phyloP scores from a whole-genome alignment of 2,329 filamentous ascomycete genomes.

The Xylariaceae sp. region DNA sequence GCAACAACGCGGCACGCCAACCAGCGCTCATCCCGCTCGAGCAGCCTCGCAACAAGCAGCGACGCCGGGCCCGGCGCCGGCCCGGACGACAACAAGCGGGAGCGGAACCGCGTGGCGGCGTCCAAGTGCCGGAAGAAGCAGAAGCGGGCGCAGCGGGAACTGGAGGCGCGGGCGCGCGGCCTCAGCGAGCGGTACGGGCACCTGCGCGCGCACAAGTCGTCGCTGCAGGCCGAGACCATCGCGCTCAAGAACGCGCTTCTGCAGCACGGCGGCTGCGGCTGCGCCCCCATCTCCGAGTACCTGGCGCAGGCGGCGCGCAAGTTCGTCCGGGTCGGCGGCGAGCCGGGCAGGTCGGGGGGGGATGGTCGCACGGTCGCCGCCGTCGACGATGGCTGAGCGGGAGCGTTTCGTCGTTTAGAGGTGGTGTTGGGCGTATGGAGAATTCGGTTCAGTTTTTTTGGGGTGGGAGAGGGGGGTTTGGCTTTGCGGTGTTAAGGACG shows the following conservation, averaged over 20 bases:
- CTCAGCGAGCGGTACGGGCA: constrained; percentile 17
- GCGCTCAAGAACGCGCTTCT: constrained; percentile 19
- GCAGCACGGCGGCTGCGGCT: constrained; percentile 17
- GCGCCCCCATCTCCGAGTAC: constrained; percentile 16
- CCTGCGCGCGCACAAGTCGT: constrained; percentile 13
- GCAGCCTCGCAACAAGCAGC: constrained; percentile 10
- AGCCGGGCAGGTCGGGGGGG: neutral
- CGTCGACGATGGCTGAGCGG: too few relatives aligned
- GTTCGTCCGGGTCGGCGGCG: constrained; percentile 1
- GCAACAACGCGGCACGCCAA: neutral
- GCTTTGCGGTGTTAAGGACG: too few relatives aligned
- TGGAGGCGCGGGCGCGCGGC: constrained; percentile 12
- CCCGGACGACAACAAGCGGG: constrained; percentile 20
- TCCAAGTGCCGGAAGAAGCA: constrained; percentile 25
- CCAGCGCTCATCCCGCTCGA: constrained; percentile 16
- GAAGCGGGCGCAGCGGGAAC: constrained; percentile 16
- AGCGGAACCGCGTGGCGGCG: constrained; percentile 22
- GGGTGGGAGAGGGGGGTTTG: too few relatives aligned
- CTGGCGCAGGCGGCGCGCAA: constrained; percentile 13
- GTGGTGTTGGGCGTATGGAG: too few relatives aligned
- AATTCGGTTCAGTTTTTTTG: too few relatives aligned
- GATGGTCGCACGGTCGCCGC: neutral
- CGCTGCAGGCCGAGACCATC: constrained; percentile 19
- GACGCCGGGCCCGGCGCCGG: constrained; percentile 12
- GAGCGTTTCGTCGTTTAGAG: too few relatives aligned